Percentiles rank a stretch among this genome's conserved stretches.
Conservation (phyloP, 2,329 filamentous ascomycete species). For the Aureobasidium subglaciale region DNA sequence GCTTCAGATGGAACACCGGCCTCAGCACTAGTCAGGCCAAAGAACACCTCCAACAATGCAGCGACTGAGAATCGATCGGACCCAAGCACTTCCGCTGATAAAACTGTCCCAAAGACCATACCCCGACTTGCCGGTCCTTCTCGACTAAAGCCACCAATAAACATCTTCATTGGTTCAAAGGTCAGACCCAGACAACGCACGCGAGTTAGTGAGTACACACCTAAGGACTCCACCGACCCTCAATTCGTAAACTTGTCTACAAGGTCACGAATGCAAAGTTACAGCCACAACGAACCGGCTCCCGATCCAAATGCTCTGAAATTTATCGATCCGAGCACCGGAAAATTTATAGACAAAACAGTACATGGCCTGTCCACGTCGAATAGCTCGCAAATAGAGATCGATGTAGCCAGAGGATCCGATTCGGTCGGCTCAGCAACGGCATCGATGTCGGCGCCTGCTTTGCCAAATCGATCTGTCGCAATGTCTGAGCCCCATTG, state of each 20-base stretch:
- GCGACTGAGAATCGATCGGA: neutral
- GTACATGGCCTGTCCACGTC: neutral
- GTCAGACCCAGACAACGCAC: neutral
- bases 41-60: neutral
- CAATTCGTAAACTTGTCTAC: slow-evolving; percentile 21
- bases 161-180: neutral
- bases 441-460: neutral
- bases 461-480: neutral
- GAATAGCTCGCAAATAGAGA: neutral
- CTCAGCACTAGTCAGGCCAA: neutral
- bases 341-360: slow-evolving; percentile 13
- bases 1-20: neutral
- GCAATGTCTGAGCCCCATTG: neutral
- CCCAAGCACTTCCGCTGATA: neutral
- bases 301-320: slow-evolving; percentile 24
- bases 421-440: neutral
- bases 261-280: slow-evolving; percentile 21
- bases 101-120: neutral
- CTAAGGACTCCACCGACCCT: slow-evolving; percentile 19
- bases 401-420: neutral
- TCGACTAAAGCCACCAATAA: neutral
- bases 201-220: slow-evolving; percentile 20
- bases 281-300: slow-evolving; percentile 22
- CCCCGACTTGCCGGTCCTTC: neutral
- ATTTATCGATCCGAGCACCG: slow-evolving; percentile 26